Conservation (phyloP, 2,329 filamentous ascomycete species). For the Aureobasidium leucospermi region DNA sequence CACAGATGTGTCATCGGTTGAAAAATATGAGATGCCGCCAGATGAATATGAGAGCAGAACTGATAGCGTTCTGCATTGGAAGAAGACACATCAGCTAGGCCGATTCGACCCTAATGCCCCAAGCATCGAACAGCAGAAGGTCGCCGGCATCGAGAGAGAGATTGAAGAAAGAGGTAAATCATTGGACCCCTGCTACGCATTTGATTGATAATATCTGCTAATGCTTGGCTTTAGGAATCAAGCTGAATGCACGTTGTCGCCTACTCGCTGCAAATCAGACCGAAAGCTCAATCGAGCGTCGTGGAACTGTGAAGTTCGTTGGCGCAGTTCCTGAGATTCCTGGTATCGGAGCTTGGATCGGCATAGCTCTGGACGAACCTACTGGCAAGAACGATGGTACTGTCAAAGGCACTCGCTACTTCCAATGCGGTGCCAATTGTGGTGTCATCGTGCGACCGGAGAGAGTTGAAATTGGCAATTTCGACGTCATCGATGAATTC, state of each 20-base stretch:
- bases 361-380: constrained; percentile 66
- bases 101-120: constrained; percentile 86
- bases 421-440: constrained; percentile 60
- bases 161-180: constrained; percentile 54
- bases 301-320: constrained; percentile 64
- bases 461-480: constrained; percentile 70
- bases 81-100: constrained; percentile 88
- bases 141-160: constrained; percentile 61
- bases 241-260: constrained; percentile 35
- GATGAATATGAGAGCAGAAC: constrained; percentile 78
- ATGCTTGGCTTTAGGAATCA: constrained; percentile 31
- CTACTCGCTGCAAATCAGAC: constrained; percentile 53
- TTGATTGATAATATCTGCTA: neutral
- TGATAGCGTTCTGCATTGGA: constrained; percentile 91
- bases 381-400: constrained; percentile 77
- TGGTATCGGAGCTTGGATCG: constrained; percentile 57
- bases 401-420: constrained; percentile 60
- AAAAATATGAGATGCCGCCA: constrained; percentile 84
- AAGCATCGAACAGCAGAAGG: constrained; percentile 63
- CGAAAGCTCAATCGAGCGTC: constrained; percentile 36
- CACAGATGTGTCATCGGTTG: constrained; percentile 70
- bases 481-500: constrained; percentile 57
- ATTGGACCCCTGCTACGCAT: neutral
- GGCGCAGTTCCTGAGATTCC: constrained; percentile 70
- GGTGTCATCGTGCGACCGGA: constrained; percentile 76